phyloP scores from a whole-genome alignment of 805 yeast genomes.

The Ogataea pini region DNA sequence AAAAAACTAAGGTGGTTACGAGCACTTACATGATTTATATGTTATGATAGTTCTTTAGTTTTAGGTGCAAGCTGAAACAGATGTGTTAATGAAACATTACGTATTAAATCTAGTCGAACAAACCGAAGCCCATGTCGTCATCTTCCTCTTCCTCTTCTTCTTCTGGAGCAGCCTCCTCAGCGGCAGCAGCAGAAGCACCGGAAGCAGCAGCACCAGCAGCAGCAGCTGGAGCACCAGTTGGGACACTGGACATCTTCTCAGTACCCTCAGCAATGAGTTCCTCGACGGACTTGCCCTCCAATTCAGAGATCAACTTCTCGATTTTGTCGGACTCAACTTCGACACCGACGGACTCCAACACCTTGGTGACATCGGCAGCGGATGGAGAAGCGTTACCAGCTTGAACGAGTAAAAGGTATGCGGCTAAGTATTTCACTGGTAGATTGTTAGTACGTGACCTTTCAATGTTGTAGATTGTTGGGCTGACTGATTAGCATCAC shows the following conservation, averaged over 20 bases:
- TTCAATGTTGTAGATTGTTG: too few relatives aligned
- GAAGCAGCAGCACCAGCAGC: conserved; percentile 57
- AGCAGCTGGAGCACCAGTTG: conserved; percentile 80
- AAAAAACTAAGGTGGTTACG: conserved; percentile 3
- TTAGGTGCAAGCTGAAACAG: conserved; percentile 4
- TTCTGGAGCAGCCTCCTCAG: conserved; percentile 55
- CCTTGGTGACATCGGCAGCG: conserved; percentile 70
- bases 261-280: conserved; percentile 80
- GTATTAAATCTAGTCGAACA: conserved; percentile 78
- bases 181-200: conserved; percentile 57
- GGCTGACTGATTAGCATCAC: too few relatives aligned
- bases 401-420: conserved; percentile 85
- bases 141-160: conserved; percentile 52
- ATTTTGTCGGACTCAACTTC: conserved; percentile 80
- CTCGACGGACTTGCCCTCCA: conserved; percentile 73
- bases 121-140: conserved; percentile 78
- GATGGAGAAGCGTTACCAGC: conserved; percentile 86
- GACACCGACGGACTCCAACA: conserved; percentile 74
- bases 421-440: conserved; percentile 88
- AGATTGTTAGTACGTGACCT: conserved; percentile 11
- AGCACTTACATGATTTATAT: background rate
- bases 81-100: conserved; percentile 9
- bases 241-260: conserved; percentile 77
- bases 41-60: too few relatives aligned
- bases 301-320: conserved; percentile 67